Percentiles rank a stretch among this genome's conserved stretches.
These are phyloP conservation scores for Backusella westeae DNA, from an alignment of 192 early-diverging fungal genomes.

Conservation along the genomic window DNA sequence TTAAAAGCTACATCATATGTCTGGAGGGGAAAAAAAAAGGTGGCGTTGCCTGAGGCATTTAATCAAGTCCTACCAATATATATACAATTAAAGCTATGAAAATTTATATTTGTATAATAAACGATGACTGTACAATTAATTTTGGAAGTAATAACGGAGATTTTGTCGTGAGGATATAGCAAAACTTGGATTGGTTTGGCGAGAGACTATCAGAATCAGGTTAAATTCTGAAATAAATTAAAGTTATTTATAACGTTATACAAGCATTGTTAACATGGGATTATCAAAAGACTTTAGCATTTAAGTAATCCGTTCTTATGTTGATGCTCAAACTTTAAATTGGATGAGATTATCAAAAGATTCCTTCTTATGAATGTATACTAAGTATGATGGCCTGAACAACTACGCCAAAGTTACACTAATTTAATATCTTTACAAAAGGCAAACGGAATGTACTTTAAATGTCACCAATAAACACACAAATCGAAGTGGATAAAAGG, in stretches of 20 bases:
- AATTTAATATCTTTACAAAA: not conserved
- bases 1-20: not conserved
- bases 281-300: not conserved
- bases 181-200: not conserved
- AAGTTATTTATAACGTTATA: not conserved
- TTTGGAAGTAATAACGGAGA: not conserved
- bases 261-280: conserved; percentile 1
- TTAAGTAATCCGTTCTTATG: not conserved
- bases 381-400: not conserved
- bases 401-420: not conserved
- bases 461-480: not conserved
- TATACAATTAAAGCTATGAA: not conserved
- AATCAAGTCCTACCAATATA: not conserved
- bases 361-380: not conserved
- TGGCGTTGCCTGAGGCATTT: not conserved
- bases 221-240: not conserved
- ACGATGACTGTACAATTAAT: not conserved
- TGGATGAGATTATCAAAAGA: not conserved
- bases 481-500: not conserved
- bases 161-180: not conserved
- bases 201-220: not conserved
- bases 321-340: not conserved
- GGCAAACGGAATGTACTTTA: not conserved
- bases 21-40: not conserved
- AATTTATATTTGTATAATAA: not conserved